Evolutionary conservation across 1,139 yeast species (phyloP), one percentile per base, ranked within the genome.

Genomic region (Lodderomyces margitis): DNA sequence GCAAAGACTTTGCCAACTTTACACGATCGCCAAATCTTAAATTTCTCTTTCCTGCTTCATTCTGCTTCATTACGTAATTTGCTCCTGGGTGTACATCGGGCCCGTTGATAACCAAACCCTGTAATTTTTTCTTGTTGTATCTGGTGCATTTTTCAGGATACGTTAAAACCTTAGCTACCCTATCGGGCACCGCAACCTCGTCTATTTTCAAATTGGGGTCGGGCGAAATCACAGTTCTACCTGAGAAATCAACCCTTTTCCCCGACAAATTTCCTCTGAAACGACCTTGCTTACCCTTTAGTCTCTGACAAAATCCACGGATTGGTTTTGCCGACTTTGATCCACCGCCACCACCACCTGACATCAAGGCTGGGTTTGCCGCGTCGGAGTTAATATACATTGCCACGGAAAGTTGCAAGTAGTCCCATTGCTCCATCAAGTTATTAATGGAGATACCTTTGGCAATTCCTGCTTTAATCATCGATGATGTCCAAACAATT

Each of bases 341-440:
- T 34, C 75, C 74, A 38, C 78, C 75, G 15, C 75, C 66, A 16
- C 83, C 80, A 38, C 81, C 77, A 35, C 82, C 79, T 6, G 87
- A 87, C 48, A 83, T 64, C 60, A 83, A 73, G 2, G 89, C 83
- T 4, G 92, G 91, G 43, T 83, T 81, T n/a, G 89, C 92, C 34
- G 96, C 84, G 64, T 94, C 99, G 1, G 97, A 88, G 61, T 94
- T 94, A 54, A 94, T 92, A 62, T 94, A 94, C 87, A 94, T 87
- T 34, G 98, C 99, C 41, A 94, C 91, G 1, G 96, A 87, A 44
- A 92, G 72, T 64, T 94, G 98, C 51, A 94, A 68, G 59, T 87
- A 92, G 57, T 94, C 99, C 99, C 99, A 94, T 58, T 92, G 98
- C 58, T 92, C 98, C 96, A 92, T 89, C 62, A 94, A 74, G 54